Percentiles rank a stretch among this genome's conserved stretches.
These are phyloP conservation scores for Friedmanniomyces endolithicus DNA, from an alignment of 495 filamentous ascomycete species.

Conservation along the genomic window DNA sequence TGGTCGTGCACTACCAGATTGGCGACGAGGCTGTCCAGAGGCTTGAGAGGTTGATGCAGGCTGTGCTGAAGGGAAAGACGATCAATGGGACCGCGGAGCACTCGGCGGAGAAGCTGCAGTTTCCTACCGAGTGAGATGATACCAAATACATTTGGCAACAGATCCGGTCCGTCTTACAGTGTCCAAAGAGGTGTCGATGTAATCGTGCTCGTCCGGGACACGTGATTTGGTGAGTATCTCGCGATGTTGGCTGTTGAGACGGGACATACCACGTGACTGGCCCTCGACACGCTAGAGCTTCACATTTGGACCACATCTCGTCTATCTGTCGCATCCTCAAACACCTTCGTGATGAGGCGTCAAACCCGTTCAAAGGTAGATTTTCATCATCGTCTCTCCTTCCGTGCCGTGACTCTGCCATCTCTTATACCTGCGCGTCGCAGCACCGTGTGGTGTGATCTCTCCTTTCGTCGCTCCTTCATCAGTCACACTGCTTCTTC, in stretches of 20 bases:
- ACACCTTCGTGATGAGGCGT: background rate
- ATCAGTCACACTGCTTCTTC: too few species aligned
- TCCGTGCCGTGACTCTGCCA: background rate
- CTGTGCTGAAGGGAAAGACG: conserved; percentile 22
- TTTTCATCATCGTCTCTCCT: background rate
- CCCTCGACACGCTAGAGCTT: background rate
- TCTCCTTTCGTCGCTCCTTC: too few species aligned
- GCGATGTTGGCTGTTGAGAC: too few species aligned
- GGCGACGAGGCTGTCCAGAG: conserved; percentile 38
- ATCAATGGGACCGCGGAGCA: conserved; percentile 14
- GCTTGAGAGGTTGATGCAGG: conserved; percentile 39
- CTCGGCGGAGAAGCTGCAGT: conserved; percentile 7
- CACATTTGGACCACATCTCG: background rate
- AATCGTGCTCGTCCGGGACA: too few species aligned
- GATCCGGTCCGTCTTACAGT: too few species aligned
- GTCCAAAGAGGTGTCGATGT: too few species aligned
- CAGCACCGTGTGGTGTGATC: too few species aligned
- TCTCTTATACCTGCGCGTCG: background rate
- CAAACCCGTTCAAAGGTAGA: background rate
- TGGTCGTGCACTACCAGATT: conserved; percentile 58
- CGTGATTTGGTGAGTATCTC: too few species aligned
- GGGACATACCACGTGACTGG: too few species aligned
- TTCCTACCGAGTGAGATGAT: conserved; percentile 7
- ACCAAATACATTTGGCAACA: background rate
- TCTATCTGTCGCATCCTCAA: background rate